Conservation (phyloP, 139 green algal genomes). For the Chlamydomonas schloesseri region DNA sequence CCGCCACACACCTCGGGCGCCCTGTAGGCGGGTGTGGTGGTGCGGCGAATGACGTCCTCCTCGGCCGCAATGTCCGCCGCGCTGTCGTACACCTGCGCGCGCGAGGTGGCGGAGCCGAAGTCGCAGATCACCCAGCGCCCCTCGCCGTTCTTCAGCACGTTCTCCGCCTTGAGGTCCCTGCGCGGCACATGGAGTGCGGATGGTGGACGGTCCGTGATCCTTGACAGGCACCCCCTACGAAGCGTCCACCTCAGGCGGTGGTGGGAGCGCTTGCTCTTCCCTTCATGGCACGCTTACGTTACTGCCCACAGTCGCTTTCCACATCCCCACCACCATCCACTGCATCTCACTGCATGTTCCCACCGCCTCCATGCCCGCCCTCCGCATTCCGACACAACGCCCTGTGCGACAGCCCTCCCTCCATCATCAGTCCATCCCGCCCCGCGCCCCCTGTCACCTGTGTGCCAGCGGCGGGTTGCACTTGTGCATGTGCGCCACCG, state of each 20-base stretch:
- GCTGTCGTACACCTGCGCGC: slow-evolving; percentile 66
- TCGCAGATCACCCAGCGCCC: slow-evolving; percentile 92
- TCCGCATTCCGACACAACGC: no score
- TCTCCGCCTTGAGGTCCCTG: slow-evolving; percentile 96
- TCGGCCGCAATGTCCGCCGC: slow-evolving; percentile 75
- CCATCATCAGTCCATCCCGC: neutral
- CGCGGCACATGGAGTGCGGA: neutral
- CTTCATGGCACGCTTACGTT: no score
- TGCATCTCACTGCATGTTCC: no score
- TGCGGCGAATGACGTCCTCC: slow-evolving; percentile 87
- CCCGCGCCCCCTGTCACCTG: slow-evolving; percentile 57
- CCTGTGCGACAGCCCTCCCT: neutral
- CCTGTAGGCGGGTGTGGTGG: slow-evolving; percentile 95
- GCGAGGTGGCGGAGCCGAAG: slow-evolving; percentile 86
- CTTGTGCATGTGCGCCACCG: slow-evolving; percentile 84
- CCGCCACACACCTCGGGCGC: slow-evolving; percentile 90
- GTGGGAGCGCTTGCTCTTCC: neutral
- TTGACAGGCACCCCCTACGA: no score
- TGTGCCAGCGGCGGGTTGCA: slow-evolving; percentile 80
- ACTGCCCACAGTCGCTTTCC: no score
- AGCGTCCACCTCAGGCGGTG: no score
- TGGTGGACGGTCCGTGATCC: neutral
- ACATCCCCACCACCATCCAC: no score
- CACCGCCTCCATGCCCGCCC: no score
- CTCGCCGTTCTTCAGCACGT: slow-evolving; percentile 84